Conservation (phyloP, 1,284 basidiomycete species). For the Mycosarcoma mackinlayi region DNA sequence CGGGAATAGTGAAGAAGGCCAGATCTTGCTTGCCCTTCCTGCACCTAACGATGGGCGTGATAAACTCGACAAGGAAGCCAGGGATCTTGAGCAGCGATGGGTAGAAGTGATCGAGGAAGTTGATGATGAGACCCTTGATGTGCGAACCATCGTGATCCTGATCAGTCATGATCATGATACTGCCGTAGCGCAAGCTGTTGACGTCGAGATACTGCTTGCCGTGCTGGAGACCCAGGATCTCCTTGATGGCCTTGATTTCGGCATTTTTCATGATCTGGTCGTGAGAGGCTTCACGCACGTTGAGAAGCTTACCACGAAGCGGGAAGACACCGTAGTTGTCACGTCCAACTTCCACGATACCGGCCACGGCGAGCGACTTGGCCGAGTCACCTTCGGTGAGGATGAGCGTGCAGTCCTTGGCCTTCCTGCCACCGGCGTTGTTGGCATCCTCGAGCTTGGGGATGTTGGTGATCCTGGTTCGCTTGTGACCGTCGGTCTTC, state of each 20-base stretch:
- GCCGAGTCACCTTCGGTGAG: constrained; percentile 99
- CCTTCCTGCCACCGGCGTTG: constrained; percentile 87
- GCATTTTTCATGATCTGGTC: constrained; percentile 98
- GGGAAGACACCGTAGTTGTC: constrained; percentile 99
- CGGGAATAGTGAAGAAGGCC: constrained; percentile 97
- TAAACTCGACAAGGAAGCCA: constrained; percentile 96
- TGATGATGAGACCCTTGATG: constrained; percentile 98
- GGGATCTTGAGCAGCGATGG: constrained; percentile 92
- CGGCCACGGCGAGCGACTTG: constrained; percentile 94
- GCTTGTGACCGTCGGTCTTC: constrained; percentile 95
- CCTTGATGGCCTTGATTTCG: constrained; percentile 96
- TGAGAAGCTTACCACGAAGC: constrained; percentile 93
- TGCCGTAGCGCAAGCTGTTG: constrained; percentile 86
- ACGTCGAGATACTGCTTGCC: constrained; percentile 85
- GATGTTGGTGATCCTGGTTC: constrained; percentile 81
- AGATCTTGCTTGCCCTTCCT: constrained; percentile 83
- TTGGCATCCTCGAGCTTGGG: constrained; percentile 97
- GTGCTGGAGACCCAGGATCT: constrained; percentile 96
- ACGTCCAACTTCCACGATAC: constrained; percentile 91
- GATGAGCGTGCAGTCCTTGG: constrained; percentile 89
- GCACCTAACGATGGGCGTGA: constrained; percentile 92
- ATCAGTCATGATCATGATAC: constrained; percentile 99
- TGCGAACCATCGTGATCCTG: constrained; percentile 99
- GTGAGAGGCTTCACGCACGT: constrained; percentile 95
- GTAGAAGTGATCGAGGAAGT: constrained; percentile 97